Conservation (phyloP, 768 basidiomycete species). For the Suillus spraguei region DNA sequence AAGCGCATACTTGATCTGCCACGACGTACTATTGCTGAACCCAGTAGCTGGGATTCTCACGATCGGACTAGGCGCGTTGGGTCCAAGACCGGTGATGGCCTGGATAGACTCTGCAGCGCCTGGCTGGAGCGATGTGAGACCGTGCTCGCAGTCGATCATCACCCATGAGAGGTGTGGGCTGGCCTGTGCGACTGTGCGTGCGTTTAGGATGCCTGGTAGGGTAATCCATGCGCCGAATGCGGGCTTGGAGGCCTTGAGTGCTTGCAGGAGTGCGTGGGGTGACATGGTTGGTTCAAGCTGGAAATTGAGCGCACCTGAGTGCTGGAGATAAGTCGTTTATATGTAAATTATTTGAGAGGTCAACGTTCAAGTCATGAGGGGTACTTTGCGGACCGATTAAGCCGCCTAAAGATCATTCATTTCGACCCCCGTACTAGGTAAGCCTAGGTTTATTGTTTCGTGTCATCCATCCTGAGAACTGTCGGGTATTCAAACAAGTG, state of each 20-base stretch:
- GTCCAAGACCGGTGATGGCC: conserved; percentile 51
- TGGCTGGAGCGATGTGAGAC: conserved; percentile 55
- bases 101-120: conserved; percentile 58
- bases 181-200: conserved; percentile 59
- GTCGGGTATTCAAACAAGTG: not conserved
- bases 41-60: conserved; percentile 71
- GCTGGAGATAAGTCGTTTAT: not conserved
- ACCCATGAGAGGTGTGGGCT: conserved; percentile 64
- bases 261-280: conserved; percentile 52
- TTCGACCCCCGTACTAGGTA: not conserved
- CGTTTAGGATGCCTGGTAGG: conserved; percentile 57
- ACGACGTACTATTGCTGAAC: conserved; percentile 51
- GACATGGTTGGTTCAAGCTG: conserved; percentile 39
- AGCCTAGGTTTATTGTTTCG: not conserved
- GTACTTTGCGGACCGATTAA: not conserved
- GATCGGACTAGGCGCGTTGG: conserved; percentile 51
- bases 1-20: conserved; percentile 74
- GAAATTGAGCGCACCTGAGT: not conserved
- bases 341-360: not conserved
- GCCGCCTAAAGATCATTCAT: not conserved
- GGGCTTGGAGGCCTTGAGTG: conserved; percentile 56
- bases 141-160: conserved; percentile 70
- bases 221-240: conserved; percentile 73
- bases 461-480: not conserved
- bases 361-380: conserved; percentile 8